These are phyloP conservation scores for Teratosphaeria epicoccoides DNA, from an alignment of 2,329 filamentous ascomycete species.

Conservation along the genomic window DNA sequence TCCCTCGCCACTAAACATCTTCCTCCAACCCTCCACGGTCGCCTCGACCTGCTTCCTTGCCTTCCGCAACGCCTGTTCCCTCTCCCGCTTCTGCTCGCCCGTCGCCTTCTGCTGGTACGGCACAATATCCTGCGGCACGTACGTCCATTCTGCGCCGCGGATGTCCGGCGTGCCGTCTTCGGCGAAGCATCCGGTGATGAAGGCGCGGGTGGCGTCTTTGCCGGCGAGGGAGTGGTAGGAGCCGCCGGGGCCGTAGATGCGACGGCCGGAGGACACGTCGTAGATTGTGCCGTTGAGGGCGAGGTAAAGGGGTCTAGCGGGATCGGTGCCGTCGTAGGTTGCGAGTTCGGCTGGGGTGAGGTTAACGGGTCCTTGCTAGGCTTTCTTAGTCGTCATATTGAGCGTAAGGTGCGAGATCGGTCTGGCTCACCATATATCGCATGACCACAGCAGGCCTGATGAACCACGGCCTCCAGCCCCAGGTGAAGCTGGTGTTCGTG, in stretches of 20 bases:
- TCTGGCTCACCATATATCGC: constrained; percentile 44
- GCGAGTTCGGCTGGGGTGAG: constrained; percentile 67
- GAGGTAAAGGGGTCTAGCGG: constrained; percentile 70
- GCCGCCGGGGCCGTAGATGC: constrained; percentile 56
- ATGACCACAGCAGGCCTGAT: constrained; percentile 49
- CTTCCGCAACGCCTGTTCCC: constrained; percentile 52
- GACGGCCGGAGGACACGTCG: constrained; percentile 58
- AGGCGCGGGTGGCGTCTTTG: constrained; percentile 74
- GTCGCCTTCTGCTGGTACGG: constrained; percentile 11
- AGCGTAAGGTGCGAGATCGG: neutral
- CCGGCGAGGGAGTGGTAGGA: constrained; percentile 82
- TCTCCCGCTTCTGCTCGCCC: constrained; percentile 24
- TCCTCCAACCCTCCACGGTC: constrained; percentile 68
- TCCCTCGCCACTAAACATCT: constrained; percentile 59
- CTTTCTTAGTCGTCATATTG: constrained; percentile 1
- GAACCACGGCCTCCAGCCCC: constrained; percentile 57
- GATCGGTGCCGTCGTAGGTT: constrained; percentile 66
- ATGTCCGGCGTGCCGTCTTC: constrained; percentile 77
- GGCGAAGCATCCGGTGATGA: constrained; percentile 84
- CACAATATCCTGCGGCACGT: constrained; percentile 47
- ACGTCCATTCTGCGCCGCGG: constrained; percentile 80
- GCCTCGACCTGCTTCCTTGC: constrained; percentile 57
- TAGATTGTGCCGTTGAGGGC: constrained; percentile 81
- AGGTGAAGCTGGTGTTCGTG: constrained; percentile 46
- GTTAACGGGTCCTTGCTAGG: constrained; percentile 47